A percentile compares a stretch with the other conserved stretches of the same genome.
These are phyloP conservation scores for Takashimella koratensis DNA, from an alignment of 1,284 basidiomycete genomes.

Conservation along the genomic window DNA sequence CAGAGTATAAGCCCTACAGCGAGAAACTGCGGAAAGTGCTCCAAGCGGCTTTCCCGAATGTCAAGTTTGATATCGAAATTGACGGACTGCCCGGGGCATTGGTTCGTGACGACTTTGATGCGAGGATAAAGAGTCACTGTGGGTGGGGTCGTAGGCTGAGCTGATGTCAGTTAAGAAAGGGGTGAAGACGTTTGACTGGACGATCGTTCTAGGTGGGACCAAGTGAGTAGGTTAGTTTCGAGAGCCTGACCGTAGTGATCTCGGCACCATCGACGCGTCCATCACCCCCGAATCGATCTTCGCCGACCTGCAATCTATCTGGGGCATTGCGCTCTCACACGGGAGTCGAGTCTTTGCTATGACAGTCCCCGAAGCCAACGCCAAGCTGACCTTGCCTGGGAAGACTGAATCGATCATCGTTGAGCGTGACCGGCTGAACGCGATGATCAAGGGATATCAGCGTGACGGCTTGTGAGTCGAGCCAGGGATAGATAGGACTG, in stretches of 20 bases:
- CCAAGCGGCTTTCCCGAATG: background rate
- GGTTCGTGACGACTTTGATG: background rate
- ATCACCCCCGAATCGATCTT: background rate
- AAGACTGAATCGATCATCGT: background rate
- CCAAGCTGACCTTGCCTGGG: too few species aligned
- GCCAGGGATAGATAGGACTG: background rate
- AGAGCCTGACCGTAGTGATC: conserved; percentile 4
- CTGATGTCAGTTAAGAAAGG: background rate
- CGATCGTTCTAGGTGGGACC: conserved; percentile 8
- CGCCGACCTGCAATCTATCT: background rate
- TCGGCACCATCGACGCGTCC: background rate
- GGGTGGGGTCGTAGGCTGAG: background rate
- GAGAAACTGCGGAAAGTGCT: background rate
- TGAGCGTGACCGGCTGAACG: background rate
- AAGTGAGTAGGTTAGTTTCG: background rate
- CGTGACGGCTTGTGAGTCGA: background rate
- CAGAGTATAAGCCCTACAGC: conserved; percentile 4
- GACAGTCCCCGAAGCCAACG: conserved; percentile 5
- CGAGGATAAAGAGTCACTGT: background rate
- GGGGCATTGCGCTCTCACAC: background rate
- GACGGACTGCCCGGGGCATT: conserved; percentile 4
- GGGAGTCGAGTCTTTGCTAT: conserved; percentile 4
- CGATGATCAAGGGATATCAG: background rate
- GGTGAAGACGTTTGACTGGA: conserved; percentile 2
- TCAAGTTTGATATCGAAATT: background rate